Base-by-base conservation (phyloP, 176 grass and related monocot species). In the Eragrostis nindensis region DNA sequence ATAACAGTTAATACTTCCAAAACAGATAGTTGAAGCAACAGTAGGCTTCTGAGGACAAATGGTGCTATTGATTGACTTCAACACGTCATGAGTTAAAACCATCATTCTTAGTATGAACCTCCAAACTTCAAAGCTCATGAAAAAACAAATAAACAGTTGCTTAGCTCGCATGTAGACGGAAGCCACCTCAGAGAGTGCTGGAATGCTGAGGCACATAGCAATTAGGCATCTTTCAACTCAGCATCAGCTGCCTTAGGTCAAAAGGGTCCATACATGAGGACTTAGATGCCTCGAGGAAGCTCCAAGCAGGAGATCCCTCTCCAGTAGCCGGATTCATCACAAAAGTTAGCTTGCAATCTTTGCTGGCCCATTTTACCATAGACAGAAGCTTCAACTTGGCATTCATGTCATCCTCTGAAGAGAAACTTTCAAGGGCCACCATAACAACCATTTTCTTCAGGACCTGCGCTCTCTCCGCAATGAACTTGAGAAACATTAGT, bases 381-480 rank as follows among this genome's bases (percentile, higher is more conserved):
- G 30, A 38, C 17, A 54, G 49, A 38, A 49, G 49, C 48, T 46
- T 74, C 49, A 74, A 3, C 4, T 36, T 74, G 18, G 71, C 18
- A 55, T n/a, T 36, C 49, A 55, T 29, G 38, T 12, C 17, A 74
- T 55, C 30, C 11, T 9, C 27, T 3, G 71, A 74, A 74, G 71
- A 74, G 29, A 38, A 74, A 36, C 26, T 55, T 26, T 52, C 11
- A 11, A 5, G 8, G 36, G 21, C 38, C 52, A 43, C 32, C 73
- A 61, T n/a, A 16, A 76, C 12, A 11, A 75, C 19, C 18, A 75
- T 75, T 9, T 60, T 42, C 52, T 75, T 53, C 21, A 75, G 53
- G 27, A 60, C 38, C n/a, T 60, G 73, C 1, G 32, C 73, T 59
- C 6, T 40, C 53, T 59, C 73, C 1, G 53, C 53, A 14, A 75